Evolutionary conservation across 805 yeast genomes (phyloP).

Genomic region (Aciculoconidium aculeatum): DNA sequence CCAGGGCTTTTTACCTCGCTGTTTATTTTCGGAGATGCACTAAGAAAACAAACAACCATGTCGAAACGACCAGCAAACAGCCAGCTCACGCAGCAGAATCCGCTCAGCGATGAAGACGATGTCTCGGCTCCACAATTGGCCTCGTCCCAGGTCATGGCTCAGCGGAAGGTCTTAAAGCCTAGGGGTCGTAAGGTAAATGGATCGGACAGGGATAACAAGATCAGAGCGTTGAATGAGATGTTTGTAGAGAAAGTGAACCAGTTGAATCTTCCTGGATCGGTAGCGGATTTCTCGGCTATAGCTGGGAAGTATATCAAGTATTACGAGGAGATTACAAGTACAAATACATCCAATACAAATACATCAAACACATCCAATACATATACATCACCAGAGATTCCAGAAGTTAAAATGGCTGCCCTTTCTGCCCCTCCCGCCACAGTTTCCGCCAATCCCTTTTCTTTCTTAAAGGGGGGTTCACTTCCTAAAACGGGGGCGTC

Average conservation of each 20-base stretch:
- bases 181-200: constrained; percentile 18
- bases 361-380: neutral
- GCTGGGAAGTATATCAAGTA: constrained; percentile 56
- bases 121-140: constrained; percentile 41
- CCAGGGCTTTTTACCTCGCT: no score
- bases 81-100: constrained; percentile 56
- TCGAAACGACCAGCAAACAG: constrained; percentile 63
- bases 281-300: constrained; percentile 51
- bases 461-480: no score
- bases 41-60: constrained; percentile 26
- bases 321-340: constrained; percentile 31
- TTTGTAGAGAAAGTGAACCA: constrained; percentile 46
- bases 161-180: constrained; percentile 64
- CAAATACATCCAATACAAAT: constrained; percentile 3
- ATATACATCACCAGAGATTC: neutral
- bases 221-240: constrained; percentile 61
- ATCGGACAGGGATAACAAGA: constrained; percentile 38
- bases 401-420: no score
- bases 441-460: no score
- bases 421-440: no score
- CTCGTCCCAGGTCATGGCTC: constrained; percentile 55
- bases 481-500: no score
- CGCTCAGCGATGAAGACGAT: constrained; percentile 19
- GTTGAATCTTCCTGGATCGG: constrained; percentile 37
- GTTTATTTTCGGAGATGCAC: constrained; percentile 4